Percentiles rank a stretch among this genome's conserved stretches.
phyloP scores from a whole-genome alignment of 2,329 filamentous ascomycete species.

The Claviceps maximensis region DNA sequence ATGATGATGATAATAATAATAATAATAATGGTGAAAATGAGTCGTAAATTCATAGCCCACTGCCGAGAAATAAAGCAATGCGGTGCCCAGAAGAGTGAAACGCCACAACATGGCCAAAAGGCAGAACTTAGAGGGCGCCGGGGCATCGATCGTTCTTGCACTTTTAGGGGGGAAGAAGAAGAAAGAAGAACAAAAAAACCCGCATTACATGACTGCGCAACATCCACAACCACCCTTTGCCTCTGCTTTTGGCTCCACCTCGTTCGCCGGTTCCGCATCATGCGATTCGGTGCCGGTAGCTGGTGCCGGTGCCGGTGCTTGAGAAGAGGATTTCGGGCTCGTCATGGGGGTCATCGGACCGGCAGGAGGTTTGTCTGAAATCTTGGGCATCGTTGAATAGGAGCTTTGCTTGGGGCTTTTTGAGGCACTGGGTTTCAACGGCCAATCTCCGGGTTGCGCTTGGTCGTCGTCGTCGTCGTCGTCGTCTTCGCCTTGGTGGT shows the following conservation, averaged over 20 bases:
- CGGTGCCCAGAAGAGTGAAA: neutral
- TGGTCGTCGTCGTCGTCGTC: conserved; percentile 18
- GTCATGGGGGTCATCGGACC: conserved; percentile 28
- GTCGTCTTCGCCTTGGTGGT: conserved; percentile 12
- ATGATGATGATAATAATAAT: neutral
- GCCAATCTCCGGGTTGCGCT: conserved; percentile 39
- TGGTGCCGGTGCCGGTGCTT: conserved; percentile 7
- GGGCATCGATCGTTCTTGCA: no score
- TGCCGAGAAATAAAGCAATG: neutral
- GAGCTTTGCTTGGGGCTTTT: conserved; percentile 36
- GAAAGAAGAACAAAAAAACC: no score
- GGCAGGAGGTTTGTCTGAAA: conserved; percentile 23
- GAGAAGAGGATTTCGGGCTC: conserved; percentile 17
- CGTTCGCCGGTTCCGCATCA: neutral
- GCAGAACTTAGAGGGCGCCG: neutral
- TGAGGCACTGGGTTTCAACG: conserved; percentile 32
- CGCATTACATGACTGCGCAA: conserved; percentile 35
- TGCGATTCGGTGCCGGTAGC: conserved; percentile 9
- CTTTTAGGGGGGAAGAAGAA: no score
- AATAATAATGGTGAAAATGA: neutral
- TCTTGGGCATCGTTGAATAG: conserved; percentile 52
- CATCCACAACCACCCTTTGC: conserved; percentile 34
- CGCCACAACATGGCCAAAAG: neutral
- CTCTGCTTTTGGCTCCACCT: conserved; percentile 14
- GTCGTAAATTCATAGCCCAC: conserved; percentile 14